These are phyloP conservation scores for Meyerozyma guilliermondii DNA, from an alignment of 1,139 yeast genomes.

Conservation along the genomic window DNA sequence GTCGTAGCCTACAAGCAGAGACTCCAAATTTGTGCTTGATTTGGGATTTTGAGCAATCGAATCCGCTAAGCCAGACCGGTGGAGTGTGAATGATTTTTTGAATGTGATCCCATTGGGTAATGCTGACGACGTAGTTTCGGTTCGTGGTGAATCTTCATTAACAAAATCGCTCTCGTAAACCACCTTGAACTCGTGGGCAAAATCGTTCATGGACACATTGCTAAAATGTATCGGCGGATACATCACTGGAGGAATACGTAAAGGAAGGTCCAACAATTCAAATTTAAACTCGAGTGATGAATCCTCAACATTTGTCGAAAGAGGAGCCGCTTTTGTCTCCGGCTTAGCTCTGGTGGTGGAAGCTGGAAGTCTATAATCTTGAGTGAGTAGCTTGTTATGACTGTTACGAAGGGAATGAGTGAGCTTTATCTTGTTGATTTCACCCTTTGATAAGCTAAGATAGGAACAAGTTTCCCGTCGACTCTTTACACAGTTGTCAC, in stretches of 20 bases:
- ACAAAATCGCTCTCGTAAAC: slow-evolving; percentile 9
- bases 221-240: slow-evolving; percentile 24
- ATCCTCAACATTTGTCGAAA: not conserved
- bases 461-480: slow-evolving; percentile 31
- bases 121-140: slow-evolving; percentile 1
- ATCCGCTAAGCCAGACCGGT: not conserved
- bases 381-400: slow-evolving; percentile 25
- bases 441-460: slow-evolving; percentile 18
- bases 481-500: slow-evolving; percentile 34
- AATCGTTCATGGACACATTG: slow-evolving; percentile 16
- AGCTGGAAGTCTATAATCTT: slow-evolving; percentile 26
- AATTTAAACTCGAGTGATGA: slow-evolving; percentile 18
- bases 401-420: slow-evolving; percentile 26
- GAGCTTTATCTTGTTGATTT: slow-evolving; percentile 22
- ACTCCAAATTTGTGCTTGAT: not conserved
- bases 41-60: too few species aligned
- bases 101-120: not conserved
- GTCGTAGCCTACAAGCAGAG: not conserved
- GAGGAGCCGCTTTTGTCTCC: not conserved
- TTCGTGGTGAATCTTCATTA: not conserved
- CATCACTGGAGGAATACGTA: slow-evolving; percentile 17
- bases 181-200: slow-evolving; percentile 14
- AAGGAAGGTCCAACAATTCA: slow-evolving; percentile 20
- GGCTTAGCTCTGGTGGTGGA: slow-evolving; percentile 8
- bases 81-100: not conserved